Conservation (phyloP, 768 basidiomycete genomes). For the Leccinum boreale region DNA sequence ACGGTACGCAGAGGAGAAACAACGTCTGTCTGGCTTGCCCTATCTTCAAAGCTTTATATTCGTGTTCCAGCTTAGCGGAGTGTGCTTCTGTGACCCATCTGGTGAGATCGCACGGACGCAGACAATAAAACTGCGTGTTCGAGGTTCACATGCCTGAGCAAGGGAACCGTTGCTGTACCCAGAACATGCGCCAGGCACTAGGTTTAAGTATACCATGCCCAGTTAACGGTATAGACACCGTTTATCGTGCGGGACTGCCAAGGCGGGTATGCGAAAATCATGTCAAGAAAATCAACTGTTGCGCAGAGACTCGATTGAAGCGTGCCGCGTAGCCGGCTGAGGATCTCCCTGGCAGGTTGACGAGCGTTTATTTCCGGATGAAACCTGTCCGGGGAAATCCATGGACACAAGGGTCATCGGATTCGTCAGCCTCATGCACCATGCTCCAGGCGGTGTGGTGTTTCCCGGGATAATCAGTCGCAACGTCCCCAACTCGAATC, state of each 20-base stretch:
- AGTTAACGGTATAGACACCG: constrained; percentile 14
- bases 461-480: not conserved
- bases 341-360: not conserved
- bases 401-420: not conserved
- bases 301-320: not conserved
- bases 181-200: constrained; percentile 8
- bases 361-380: not conserved
- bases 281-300: not conserved
- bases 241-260: constrained; percentile 4
- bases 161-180: constrained; percentile 2
- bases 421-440: not conserved
- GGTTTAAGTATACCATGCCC: constrained; percentile 5
- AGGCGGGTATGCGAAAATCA: not conserved
- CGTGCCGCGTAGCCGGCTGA: not conserved
- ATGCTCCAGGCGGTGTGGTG: not conserved
- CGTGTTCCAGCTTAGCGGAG: not conserved
- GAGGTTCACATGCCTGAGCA: constrained; percentile 7
- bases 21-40: not conserved
- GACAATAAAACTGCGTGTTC: not conserved
- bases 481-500: too few relatives aligned
- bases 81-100: not conserved
- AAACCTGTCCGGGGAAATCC: not conserved
- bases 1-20: not conserved
- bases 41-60: constrained; percentile 16
- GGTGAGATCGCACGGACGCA: not conserved